These are phyloP conservation scores for Mycocentrospora acerina DNA, from an alignment of 2,329 filamentous ascomycete genomes.

Conservation along the genomic window DNA sequence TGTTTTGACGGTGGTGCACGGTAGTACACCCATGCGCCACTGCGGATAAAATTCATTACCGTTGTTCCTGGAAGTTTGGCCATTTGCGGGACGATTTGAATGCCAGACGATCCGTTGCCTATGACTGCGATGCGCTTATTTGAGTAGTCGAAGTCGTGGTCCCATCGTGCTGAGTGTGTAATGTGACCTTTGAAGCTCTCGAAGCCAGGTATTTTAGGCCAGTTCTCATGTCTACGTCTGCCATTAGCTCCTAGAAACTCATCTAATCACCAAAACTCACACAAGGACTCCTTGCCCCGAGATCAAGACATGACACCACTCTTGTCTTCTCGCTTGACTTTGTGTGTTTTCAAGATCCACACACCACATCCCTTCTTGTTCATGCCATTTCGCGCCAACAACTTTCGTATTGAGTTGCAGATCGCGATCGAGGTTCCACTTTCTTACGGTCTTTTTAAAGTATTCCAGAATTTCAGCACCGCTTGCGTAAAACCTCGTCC, in stretches of 20 bases:
- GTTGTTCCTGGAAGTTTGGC: constrained; percentile 18
- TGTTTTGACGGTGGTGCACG: constrained; percentile 21
- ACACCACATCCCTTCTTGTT: constrained; percentile 40
- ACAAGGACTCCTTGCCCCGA: constrained; percentile 25
- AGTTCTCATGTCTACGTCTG: constrained; percentile 23
- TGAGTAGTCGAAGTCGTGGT: constrained; percentile 32
- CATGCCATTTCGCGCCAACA: constrained; percentile 41
- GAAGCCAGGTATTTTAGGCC: constrained; percentile 51
- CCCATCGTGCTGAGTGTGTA: constrained; percentile 59
- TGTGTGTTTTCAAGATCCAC: constrained; percentile 31
- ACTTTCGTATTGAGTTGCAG: constrained; percentile 34
- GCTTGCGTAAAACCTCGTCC: constrained; percentile 43
- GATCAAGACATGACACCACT: constrained; percentile 19
- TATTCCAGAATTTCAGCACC: constrained; percentile 45
- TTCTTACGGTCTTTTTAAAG: constrained; percentile 39
- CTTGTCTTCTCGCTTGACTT: constrained; percentile 8
- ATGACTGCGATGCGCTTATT: constrained; percentile 24
- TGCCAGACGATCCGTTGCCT: constrained; percentile 20
- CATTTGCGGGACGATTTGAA: constrained; percentile 24
- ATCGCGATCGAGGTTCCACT: constrained; percentile 41
- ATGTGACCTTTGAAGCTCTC: constrained; percentile 51
- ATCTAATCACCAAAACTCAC: constrained; percentile 8
- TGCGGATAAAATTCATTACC: constrained; percentile 23
- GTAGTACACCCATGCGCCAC: constrained; percentile 23
- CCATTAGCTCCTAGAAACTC: constrained; percentile 10